Percentiles rank a stretch among this genome's conserved stretches.
phyloP scores from a whole-genome alignment of 495 filamentous ascomycete genomes.

The Daldinia grandis region DNA sequence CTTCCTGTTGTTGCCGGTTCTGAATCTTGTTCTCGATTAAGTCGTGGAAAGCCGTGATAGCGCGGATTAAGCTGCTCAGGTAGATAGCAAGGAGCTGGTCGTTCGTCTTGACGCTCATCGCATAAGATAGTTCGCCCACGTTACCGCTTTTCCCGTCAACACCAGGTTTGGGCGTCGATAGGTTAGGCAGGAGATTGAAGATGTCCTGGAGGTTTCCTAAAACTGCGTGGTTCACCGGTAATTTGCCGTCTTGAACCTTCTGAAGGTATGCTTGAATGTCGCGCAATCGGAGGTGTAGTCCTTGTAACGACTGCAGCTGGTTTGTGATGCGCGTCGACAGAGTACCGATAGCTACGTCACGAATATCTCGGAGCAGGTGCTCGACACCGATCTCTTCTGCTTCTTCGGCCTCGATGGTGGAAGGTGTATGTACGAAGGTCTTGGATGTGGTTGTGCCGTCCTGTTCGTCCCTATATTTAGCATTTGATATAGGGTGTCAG shows the following conservation, averaged over 20 bases:
- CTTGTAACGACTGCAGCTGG: slow-evolving; percentile 96
- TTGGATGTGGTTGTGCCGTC: slow-evolving; percentile 97
- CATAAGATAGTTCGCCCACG: slow-evolving; percentile 85
- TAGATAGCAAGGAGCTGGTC: slow-evolving; percentile 99
- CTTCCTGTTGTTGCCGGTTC: slow-evolving; percentile 95
- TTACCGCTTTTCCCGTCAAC: slow-evolving; percentile 63
- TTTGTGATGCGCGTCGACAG: slow-evolving; percentile 97
- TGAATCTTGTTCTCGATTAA: slow-evolving; percentile 99
- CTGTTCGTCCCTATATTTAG: slow-evolving; percentile 59
- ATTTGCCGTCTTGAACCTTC: slow-evolving; percentile 89
- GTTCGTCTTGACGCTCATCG: slow-evolving; percentile 99
- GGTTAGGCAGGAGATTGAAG: slow-evolving; percentile 97
- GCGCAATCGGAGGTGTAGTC: slow-evolving; percentile 90
- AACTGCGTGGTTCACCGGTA: slow-evolving; percentile 97
- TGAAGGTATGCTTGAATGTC: slow-evolving; percentile 96
- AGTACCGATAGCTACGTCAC: slow-evolving; percentile 98
- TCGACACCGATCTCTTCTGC: slow-evolving; percentile 99
- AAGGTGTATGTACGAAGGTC: slow-evolving; percentile 99
- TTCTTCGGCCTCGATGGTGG: slow-evolving; percentile 98
- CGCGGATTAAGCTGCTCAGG: slow-evolving; percentile 92
- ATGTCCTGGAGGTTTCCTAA: slow-evolving; percentile 98
- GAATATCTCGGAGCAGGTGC: slow-evolving; percentile 96
- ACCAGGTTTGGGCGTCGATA: slow-evolving; percentile 79
- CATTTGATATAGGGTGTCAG: not conserved
- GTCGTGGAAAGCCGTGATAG: slow-evolving; percentile 98